A percentile compares a stretch with the other conserved stretches of the same genome.
Evolutionary conservation across 2,329 filamentous ascomycete genomes (phyloP).

Genomic region (Immersiporthe knoxdaviesiana): DNA sequence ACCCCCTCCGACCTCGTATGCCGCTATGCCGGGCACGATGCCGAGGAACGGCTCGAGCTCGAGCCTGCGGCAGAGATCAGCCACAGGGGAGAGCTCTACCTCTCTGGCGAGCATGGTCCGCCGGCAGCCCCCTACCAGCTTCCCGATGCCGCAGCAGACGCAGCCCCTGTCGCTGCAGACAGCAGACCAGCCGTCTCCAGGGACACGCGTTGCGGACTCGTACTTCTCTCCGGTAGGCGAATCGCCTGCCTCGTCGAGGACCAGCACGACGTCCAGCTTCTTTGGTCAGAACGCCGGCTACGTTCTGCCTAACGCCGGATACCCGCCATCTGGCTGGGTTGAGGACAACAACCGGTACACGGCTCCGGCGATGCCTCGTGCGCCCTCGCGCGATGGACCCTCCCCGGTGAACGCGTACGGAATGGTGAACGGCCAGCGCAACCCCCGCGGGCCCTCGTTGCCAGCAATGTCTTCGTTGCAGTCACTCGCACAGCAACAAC

Average conservation of each 20-base stretch:
- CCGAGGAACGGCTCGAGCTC: slow-evolving; percentile 73
- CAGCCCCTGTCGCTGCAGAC: slow-evolving; percentile 71
- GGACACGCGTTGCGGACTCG: slow-evolving; percentile 69
- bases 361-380: slow-evolving; percentile 81
- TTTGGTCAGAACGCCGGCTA: slow-evolving; percentile 58
- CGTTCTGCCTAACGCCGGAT: slow-evolving; percentile 75
- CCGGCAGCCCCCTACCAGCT: slow-evolving; percentile 67
- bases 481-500: slow-evolving; percentile 59
- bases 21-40: slow-evolving; percentile 45
- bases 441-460: slow-evolving; percentile 76
- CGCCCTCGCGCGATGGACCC: slow-evolving; percentile 75
- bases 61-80: slow-evolving; percentile 75
- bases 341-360: slow-evolving; percentile 83
- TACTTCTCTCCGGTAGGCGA: slow-evolving; percentile 92
- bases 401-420: slow-evolving; percentile 66
- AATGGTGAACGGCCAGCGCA: slow-evolving; percentile 59
- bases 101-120: slow-evolving; percentile 61
- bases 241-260: slow-evolving; percentile 75
- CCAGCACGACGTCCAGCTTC: slow-evolving; percentile 75
- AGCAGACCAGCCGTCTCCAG: slow-evolving; percentile 57
- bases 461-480: slow-evolving; percentile 61
- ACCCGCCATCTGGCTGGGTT: slow-evolving; percentile 69
- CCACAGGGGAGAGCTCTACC: slow-evolving; percentile 70
- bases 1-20: slow-evolving; percentile 27
- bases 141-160: slow-evolving; percentile 62